Base-by-base conservation (phyloP, 2,329 filamentous ascomycete species). In the Trichoderma koningiopsis region DNA sequence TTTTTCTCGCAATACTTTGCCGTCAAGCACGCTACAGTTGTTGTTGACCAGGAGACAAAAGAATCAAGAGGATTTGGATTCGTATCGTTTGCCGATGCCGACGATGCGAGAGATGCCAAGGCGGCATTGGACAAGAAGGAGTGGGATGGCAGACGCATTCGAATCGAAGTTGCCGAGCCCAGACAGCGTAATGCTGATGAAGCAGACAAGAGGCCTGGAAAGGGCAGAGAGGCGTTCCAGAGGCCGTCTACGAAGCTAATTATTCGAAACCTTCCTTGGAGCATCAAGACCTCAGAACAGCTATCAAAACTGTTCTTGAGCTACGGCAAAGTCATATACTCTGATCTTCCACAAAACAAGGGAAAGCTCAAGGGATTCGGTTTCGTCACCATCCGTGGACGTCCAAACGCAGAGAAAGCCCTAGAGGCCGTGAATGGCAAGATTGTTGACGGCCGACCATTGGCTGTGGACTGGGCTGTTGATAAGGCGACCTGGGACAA, bases 401-500 rank as follows among this genome's bases (percentile, higher is more conserved):
- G 87, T 76, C 95, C 94, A 81, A 97, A 98, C 79, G 95, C 96
- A 0, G 92, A 98, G 79, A 93, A 90, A 78, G 96, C 96, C 2
- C 85, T 99, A 69, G 89, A 91, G 70, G 89, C 86, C 27, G 84
- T 98, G 73, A 99, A 98, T 80, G 96, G 95, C 70, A 97, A 93
- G 78, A 88, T 92, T 71, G 86, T 99, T 24, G 94, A 97, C 78
- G 96, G 94, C 2, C 88, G 96, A 75, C 91, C 90, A 10, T 81
- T 99, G 71, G 96, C 95, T 33, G 96, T 99, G 7, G 96, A 99
- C 81, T 99, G 93, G 93, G 95, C 96, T 37, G 94, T 98, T 4
- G 93, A 97, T 71, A 97, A 96, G 82, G 86, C 90, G 53, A 89
- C 91, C 7, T 99, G 93, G 93, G 87, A 94, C 71, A 85, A 89